Evolutionary conservation across 2,329 filamentous ascomycete species (phyloP).

Genomic region (Tolypocladium amazonense): DNA sequence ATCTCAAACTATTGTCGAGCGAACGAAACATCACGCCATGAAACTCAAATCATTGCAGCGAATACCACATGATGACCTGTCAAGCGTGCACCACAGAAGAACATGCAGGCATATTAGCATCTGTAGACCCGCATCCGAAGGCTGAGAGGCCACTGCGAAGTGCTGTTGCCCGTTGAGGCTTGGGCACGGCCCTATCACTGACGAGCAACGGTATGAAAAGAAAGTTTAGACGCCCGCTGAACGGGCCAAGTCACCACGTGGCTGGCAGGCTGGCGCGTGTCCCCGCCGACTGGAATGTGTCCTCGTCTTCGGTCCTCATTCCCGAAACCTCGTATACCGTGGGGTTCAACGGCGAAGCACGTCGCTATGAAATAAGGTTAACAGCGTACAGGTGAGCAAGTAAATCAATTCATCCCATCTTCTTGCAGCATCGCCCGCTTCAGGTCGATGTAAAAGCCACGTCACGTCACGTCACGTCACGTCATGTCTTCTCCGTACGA

Average conservation of each 20-base stretch:
- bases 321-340: background rate
- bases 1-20: too few species aligned
- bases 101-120: background rate
- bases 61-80: background rate
- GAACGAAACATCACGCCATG: too few species aligned
- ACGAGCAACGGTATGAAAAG: background rate
- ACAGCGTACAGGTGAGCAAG: background rate
- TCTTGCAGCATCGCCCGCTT: background rate
- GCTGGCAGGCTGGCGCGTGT: background rate
- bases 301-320: background rate
- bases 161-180: background rate
- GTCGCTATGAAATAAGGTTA: background rate
- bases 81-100: background rate
- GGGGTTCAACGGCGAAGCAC: background rate
- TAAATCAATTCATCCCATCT: background rate
- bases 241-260: background rate
- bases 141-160: background rate
- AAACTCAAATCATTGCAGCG: too few species aligned
- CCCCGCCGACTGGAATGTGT: background rate
- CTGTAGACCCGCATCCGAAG: background rate
- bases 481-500: conserved; percentile 7
- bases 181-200: background rate
- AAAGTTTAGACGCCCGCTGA: background rate
- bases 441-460: background rate
- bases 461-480: too few species aligned